Evolutionary conservation across 345 rosid species (phyloP).

Genomic region (Pistacia vera): DNA sequence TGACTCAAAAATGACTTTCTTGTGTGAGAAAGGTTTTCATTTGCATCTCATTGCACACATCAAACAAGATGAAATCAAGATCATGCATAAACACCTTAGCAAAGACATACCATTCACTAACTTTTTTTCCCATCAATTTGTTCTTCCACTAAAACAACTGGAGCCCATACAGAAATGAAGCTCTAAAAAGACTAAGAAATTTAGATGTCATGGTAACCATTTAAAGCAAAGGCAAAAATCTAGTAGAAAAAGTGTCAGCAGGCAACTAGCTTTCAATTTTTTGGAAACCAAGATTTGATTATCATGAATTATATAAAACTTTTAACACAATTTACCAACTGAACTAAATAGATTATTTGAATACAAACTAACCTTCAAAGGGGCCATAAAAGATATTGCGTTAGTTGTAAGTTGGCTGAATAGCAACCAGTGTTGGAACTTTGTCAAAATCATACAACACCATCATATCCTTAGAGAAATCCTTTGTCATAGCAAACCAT

Average conservation of each 20-base stretch:
- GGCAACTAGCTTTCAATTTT: no score
- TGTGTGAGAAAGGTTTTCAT: background rate
- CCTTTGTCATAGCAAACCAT: slow-evolving; percentile 86
- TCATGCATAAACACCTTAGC: background rate
- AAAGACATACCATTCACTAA: background rate
- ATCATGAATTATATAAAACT: no score
- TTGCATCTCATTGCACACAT: background rate
- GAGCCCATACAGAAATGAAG: background rate
- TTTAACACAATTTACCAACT: background rate
- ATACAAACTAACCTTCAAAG: slow-evolving; percentile 70
- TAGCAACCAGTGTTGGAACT: slow-evolving; percentile 70
- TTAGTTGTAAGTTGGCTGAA: slow-evolving; percentile 69
- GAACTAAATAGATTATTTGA: background rate
- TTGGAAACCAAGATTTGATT: no score
- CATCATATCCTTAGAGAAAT: slow-evolving; percentile 79
- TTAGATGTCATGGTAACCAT: background rate
- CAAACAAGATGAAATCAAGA: background rate
- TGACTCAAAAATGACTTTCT: background rate
- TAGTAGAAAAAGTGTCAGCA: background rate
- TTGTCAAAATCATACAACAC: slow-evolving; percentile 71
- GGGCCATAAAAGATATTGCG: slow-evolving; percentile 81
- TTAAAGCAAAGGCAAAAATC: background rate
- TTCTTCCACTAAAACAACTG: background rate
- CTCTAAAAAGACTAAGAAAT: background rate
- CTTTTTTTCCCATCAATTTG: background rate